Conservation (phyloP, 768 basidiomycete genomes). For the Austroboletus festivus region DNA sequence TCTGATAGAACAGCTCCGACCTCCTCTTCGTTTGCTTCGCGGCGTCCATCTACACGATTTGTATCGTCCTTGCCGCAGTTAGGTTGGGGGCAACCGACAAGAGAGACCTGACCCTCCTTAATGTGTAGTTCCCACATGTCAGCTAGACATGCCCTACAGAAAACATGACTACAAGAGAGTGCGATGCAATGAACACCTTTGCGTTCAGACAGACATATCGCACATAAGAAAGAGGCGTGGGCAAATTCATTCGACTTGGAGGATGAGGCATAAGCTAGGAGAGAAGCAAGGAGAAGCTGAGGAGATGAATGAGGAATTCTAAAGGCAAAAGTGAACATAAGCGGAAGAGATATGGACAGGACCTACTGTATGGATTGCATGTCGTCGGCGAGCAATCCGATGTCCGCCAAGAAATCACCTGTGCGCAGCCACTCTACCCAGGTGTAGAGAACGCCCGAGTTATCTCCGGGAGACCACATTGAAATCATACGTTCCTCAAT, state of each 20-base stretch:
- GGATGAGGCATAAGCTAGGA: slow-evolving; percentile 48
- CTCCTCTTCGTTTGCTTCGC: slow-evolving; percentile 66
- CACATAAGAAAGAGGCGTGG: slow-evolving; percentile 63
- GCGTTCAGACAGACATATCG: slow-evolving; percentile 68
- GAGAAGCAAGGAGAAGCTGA: slow-evolving; percentile 43
- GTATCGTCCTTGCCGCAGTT: slow-evolving; percentile 59
- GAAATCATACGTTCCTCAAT: slow-evolving; percentile 43
- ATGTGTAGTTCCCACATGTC: slow-evolving; percentile 85
- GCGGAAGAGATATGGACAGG: slow-evolving; percentile 29
- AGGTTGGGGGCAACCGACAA: slow-evolving; percentile 80
- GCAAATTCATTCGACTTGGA: slow-evolving; percentile 55
- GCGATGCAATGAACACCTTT: slow-evolving; percentile 76
- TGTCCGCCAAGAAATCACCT: slow-evolving; percentile 55
- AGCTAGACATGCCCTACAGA: slow-evolving; percentile 75
- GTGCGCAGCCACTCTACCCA: slow-evolving; percentile 73
- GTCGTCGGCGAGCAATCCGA: slow-evolving; percentile 38
- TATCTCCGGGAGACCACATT: slow-evolving; percentile 52
- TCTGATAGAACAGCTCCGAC: slow-evolving; percentile 68
- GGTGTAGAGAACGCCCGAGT: slow-evolving; percentile 56
- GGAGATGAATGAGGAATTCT: slow-evolving; percentile 56
- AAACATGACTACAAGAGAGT: slow-evolving; percentile 72
- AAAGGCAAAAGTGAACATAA: slow-evolving; percentile 2
- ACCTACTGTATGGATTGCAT: slow-evolving; percentile 31
- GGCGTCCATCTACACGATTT: slow-evolving; percentile 25
- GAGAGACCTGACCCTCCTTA: slow-evolving; percentile 68